phyloP scores from a whole-genome alignment of 768 basidiomycete species.

The Xerocomus potaroensis region DNA sequence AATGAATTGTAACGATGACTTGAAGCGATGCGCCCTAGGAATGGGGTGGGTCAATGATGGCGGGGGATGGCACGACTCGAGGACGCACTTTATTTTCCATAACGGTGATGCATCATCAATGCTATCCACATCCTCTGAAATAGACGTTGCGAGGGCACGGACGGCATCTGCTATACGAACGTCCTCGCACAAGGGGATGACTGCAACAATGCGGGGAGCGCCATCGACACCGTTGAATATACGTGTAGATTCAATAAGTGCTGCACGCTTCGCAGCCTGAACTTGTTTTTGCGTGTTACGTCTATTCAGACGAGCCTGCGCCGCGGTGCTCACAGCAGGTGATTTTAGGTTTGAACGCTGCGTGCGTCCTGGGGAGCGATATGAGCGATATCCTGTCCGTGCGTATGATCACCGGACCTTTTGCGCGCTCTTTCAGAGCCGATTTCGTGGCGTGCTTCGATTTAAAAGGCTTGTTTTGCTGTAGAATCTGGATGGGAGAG shows the following conservation, averaged over 20 bases:
- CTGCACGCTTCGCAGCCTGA: slow-evolving; percentile 66
- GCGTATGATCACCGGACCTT: slow-evolving; percentile 48
- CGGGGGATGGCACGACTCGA: background rate
- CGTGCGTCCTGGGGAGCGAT: slow-evolving; percentile 48
- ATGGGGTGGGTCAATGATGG: background rate
- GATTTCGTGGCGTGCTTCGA: slow-evolving; percentile 87
- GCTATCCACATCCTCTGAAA: slow-evolving; percentile 42
- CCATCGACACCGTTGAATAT: slow-evolving; percentile 76
- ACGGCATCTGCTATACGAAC: slow-evolving; percentile 51
- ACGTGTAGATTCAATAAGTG: slow-evolving; percentile 65
- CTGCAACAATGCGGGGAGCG: slow-evolving; percentile 80
- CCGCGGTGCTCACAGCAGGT: slow-evolving; percentile 43
- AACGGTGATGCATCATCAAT: slow-evolving; percentile 21
- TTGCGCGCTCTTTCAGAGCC: slow-evolving; percentile 75
- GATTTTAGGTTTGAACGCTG: slow-evolving; percentile 53
- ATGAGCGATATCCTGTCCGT: too few relatives aligned
- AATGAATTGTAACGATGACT: slow-evolving; percentile 85
- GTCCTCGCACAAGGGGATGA: slow-evolving; percentile 78
- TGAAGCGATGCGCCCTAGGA: slow-evolving; percentile 79
- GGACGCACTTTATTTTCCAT: slow-evolving; percentile 64
- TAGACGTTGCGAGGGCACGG: slow-evolving; percentile 51
- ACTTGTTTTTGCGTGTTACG: slow-evolving; percentile 83
- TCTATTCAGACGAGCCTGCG: slow-evolving; percentile 74
- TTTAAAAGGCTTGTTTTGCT: slow-evolving; percentile 93
- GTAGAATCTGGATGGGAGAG: slow-evolving; percentile 1